Conservation (phyloP, 495 filamentous ascomycete species). For the Hypoxylon lienhwacheense region DNA sequence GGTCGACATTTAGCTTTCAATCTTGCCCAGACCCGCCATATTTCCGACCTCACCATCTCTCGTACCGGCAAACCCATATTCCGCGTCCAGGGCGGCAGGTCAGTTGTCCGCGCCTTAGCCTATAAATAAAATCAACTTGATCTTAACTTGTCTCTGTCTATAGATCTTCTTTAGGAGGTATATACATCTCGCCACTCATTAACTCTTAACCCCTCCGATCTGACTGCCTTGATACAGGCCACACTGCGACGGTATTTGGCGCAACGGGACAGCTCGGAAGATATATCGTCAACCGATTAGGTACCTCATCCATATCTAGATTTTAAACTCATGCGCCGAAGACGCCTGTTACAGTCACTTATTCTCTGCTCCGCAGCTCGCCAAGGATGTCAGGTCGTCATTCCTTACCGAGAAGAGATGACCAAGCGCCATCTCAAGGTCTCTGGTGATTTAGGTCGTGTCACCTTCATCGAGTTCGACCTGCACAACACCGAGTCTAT, state of each 20-base stretch:
- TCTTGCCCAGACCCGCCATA: conserved; percentile 37
- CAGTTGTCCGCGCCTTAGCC: conserved; percentile 36
- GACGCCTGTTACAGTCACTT: conserved; percentile 4
- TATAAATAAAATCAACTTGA: conserved; percentile 11
- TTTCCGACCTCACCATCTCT: conserved; percentile 82
- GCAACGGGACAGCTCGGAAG: conserved; percentile 94
- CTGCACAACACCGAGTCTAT: conserved; percentile 93
- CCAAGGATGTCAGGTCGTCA: conserved; percentile 87
- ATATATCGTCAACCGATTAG: conserved; percentile 95
- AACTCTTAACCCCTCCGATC: conserved; percentile 31
- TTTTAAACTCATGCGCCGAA: no score
- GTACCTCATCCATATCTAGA: no score
- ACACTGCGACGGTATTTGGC: conserved; percentile 97
- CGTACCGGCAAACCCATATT: conserved; percentile 86
- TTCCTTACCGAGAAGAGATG: conserved; percentile 98
- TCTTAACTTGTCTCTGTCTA: conserved; percentile 22
- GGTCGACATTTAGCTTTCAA: conserved; percentile 40
- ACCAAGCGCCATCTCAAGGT: conserved; percentile 94
- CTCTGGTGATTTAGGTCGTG: conserved; percentile 85
- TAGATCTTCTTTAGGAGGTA: conserved; percentile 86
- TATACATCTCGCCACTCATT: conserved; percentile 37
- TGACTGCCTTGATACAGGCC: conserved; percentile 58
- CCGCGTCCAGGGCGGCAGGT: conserved; percentile 82
- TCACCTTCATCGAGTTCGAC: conserved; percentile 92
- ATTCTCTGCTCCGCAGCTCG: conserved; percentile 63